Evolutionary conservation across 495 filamentous ascomycete genomes (phyloP).

Genomic region (Echria macrotheca): DNA sequence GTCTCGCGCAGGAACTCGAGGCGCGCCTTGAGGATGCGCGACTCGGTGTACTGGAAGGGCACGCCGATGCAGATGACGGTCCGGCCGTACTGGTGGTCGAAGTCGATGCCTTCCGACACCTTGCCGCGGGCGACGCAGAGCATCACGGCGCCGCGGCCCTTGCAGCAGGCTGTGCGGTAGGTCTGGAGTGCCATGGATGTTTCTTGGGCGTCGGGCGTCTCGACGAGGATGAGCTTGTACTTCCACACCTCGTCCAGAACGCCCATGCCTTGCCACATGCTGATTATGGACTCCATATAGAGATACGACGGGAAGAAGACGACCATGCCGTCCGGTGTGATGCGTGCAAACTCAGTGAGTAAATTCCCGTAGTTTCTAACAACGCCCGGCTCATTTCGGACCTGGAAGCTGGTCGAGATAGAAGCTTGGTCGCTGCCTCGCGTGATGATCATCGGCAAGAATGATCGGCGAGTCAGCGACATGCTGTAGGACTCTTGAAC

Average conservation of each 20-base stretch:
- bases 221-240: conserved; percentile 96
- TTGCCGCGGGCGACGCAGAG: conserved; percentile 96
- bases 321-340: conserved; percentile 94
- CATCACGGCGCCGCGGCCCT: conserved; percentile 87
- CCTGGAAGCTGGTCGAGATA: conserved; percentile 85
- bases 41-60: conserved; percentile 98
- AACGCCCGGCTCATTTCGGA: conserved; percentile 89
- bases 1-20: conserved; percentile 95
- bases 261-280: conserved; percentile 98
- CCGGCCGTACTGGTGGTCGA: conserved; percentile 97
- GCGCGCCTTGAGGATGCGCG: conserved; percentile 90
- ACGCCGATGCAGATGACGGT: conserved; percentile 96
- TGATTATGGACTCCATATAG: conserved; percentile 99
- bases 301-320: conserved; percentile 99
- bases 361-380: conserved; percentile 94
- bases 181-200: conserved; percentile 94
- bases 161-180: conserved; percentile 94
- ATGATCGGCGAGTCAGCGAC: conserved; percentile 92
- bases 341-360: conserved; percentile 84
- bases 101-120: conserved; percentile 96
- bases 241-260: conserved; percentile 98
- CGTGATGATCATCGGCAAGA: conserved; percentile 96
- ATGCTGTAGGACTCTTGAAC: conserved; percentile 96
- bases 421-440: conserved; percentile 88
- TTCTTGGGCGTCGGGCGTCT: conserved; percentile 96